Evolutionary conservation across 345 rosid genomes (phyloP).

Genomic region (Eutrema heterophyllum): DNA sequence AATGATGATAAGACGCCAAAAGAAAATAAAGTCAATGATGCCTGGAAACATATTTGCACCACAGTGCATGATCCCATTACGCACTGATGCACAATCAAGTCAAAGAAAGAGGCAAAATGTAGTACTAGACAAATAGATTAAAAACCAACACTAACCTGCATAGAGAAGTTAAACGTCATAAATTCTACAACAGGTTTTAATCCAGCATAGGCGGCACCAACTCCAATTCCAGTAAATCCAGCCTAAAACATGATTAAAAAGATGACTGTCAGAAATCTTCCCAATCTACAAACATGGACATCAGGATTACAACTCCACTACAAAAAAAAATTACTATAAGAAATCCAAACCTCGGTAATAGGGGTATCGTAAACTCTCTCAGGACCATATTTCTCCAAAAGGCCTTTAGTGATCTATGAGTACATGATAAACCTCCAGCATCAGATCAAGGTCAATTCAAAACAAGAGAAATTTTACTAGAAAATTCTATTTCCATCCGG

Average conservation of each 20-base stretch:
- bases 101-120: not conserved
- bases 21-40: not conserved
- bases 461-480: not conserved
- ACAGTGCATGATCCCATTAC: not conserved
- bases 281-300: not conserved
- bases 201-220: constrained; percentile 92
- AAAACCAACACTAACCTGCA: constrained; percentile 59
- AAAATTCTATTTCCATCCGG: not conserved
- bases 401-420: constrained; percentile 66
- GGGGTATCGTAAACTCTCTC: constrained; percentile 94
- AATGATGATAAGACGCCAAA: not conserved
- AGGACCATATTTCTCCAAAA: constrained; percentile 87
- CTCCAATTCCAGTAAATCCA: constrained; percentile 96
- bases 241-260: constrained; percentile 45
- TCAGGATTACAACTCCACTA: not conserved
- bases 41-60: not conserved
- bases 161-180: constrained; percentile 90
- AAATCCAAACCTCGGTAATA: constrained; percentile 65
- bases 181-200: constrained; percentile 83
- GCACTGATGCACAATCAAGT: constrained; percentile 5
- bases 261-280: constrained; percentile 3
- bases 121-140: not conserved
- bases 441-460: not conserved
- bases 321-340: not conserved
- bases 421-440: not conserved